A percentile compares a stretch with the other conserved stretches of the same genome.
Evolutionary conservation across 495 filamentous ascomycete genomes (phyloP).

Genomic region (Xylaria flabelliformis): DNA sequence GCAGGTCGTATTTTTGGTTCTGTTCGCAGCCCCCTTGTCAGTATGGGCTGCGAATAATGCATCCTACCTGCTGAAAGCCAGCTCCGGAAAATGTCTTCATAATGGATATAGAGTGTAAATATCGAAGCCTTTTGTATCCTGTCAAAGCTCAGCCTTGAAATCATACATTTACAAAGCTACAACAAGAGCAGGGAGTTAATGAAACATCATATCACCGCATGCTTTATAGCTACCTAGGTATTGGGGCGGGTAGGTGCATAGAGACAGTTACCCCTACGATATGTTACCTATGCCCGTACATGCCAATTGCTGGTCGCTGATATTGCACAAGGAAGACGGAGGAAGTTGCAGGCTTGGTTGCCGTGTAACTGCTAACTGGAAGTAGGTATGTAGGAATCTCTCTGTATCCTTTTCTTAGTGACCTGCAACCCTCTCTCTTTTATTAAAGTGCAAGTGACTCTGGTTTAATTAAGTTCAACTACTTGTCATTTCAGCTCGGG

Average conservation of each 20-base stretch:
- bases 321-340: background rate
- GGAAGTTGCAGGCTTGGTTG: background rate
- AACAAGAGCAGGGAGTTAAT: background rate
- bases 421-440: background rate
- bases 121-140: background rate
- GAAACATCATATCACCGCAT: background rate
- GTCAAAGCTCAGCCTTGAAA: background rate
- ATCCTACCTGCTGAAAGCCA: background rate
- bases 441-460: background rate
- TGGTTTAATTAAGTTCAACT: background rate
- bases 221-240: background rate
- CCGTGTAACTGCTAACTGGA: background rate
- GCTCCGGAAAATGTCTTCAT: background rate
- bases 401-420: background rate
- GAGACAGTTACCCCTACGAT: background rate
- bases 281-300: background rate
- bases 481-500: background rate
- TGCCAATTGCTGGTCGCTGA: background rate
- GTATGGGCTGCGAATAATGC: background rate
- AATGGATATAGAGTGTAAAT: background rate
- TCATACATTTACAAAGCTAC: background rate
- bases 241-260: background rate
- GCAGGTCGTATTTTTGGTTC: too few species aligned
- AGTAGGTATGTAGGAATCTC: background rate
- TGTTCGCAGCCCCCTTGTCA: too few species aligned